Percentiles rank a stretch among this genome's conserved stretches.
phyloP scores from a whole-genome alignment of 2,329 filamentous ascomycete genomes.

The Aureobasidium sp. region DNA sequence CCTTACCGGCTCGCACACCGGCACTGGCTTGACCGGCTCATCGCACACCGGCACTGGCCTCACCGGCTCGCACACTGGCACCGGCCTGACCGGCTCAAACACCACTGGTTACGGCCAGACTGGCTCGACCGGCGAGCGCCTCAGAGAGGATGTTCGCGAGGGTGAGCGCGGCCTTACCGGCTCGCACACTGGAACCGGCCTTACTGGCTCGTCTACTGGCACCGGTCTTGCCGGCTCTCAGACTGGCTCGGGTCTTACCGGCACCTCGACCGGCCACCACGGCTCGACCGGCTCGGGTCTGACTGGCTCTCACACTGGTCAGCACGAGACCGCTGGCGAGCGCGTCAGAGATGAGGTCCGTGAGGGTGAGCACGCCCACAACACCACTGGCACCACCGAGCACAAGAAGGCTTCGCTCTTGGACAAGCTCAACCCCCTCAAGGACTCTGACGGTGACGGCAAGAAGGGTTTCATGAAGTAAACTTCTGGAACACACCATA shows the following conservation, averaged over 20 bases:
- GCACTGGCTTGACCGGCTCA: neutral
- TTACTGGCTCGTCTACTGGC: too few species aligned
- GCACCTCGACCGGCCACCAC: neutral
- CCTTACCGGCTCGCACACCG: slow-evolving; percentile 1
- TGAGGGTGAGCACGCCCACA: neutral
- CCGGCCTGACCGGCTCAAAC: neutral
- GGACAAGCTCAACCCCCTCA: slow-evolving; percentile 50
- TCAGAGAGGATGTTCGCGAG: neutral
- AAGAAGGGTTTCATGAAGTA: slow-evolving; percentile 50
- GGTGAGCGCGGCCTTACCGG: neutral
- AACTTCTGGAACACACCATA: slow-evolving; percentile 10
- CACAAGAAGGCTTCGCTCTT: slow-evolving; percentile 42
- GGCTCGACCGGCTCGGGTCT: neutral
- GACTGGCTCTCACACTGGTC: neutral
- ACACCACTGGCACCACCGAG: slow-evolving; percentile 16
- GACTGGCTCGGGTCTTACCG: neutral
- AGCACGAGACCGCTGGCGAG: neutral
- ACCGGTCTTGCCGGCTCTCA: too few species aligned
- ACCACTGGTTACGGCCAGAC: neutral
- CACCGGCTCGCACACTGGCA: neutral
- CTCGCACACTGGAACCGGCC: too few species aligned
- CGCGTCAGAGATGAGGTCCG: neutral
- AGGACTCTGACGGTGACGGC: slow-evolving; percentile 49
- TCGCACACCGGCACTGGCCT: neutral
- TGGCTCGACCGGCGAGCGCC: neutral